Evolutionary conservation across 768 basidiomycete species (phyloP).

Genomic region (Pleurotus djamor): DNA sequence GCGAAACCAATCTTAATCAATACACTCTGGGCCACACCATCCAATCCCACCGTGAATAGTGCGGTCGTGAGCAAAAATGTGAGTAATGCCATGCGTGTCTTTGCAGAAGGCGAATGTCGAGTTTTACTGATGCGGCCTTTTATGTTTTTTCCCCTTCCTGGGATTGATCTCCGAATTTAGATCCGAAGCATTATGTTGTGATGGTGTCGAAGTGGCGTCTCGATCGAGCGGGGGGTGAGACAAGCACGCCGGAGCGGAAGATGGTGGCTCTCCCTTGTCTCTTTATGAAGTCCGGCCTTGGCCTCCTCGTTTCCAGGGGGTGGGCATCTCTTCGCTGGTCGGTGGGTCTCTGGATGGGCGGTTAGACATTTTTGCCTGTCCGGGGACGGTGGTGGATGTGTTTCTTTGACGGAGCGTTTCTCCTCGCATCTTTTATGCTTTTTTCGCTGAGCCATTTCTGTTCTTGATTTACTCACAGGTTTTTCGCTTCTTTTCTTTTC

Average conservation of each 20-base stretch:
- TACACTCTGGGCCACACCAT: too few species aligned
- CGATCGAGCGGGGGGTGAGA: slow-evolving; percentile 3
- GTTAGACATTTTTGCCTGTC: neutral
- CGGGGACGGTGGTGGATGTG: neutral
- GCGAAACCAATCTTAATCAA: neutral
- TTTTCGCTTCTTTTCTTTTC: neutral
- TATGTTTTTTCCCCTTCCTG: neutral
- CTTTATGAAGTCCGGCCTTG: neutral
- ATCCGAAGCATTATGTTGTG: slow-evolving; percentile 25
- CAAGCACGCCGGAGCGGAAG: neutral
- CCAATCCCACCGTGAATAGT: slow-evolving; percentile 26
- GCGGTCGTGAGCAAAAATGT: slow-evolving; percentile 71
- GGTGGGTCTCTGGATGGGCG: neutral
- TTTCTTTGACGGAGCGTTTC: neutral
- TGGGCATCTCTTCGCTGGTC: neutral
- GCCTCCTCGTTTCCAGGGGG: neutral
- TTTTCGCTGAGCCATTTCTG: too few species aligned
- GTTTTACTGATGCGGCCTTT: neutral
- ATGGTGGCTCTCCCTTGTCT: neutral
- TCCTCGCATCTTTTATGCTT: too few species aligned
- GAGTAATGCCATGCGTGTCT: slow-evolving; percentile 27
- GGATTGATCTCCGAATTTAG: slow-evolving; percentile 11
- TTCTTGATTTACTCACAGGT: too few species aligned
- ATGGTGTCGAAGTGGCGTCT: slow-evolving; percentile 2
- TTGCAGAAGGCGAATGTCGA: neutral